Evolutionary conservation across 495 filamentous ascomycete genomes (phyloP), one percentile per base, ranked within the genome.

Genomic region (Neurospora sp.): DNA sequence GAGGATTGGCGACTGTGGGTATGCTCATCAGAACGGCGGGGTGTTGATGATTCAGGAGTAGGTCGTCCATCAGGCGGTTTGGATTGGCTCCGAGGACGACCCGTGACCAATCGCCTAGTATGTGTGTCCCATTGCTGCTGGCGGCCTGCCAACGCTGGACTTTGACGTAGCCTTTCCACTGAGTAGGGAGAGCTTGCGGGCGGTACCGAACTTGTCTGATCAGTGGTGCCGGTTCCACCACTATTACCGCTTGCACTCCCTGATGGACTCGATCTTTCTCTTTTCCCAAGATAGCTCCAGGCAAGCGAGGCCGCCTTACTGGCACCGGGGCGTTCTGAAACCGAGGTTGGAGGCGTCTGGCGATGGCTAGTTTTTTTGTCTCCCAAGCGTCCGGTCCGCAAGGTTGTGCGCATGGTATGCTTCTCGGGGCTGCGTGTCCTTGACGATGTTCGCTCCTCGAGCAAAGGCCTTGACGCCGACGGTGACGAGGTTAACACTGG

Each of bases 271-370:
- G 39, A 42, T 44, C 72, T 41, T 27, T 74, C 78, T 73, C 73
- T 65, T 48, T 76, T 76, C 69, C 78, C 71, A 73, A 79, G 74
- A 68, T 85, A 87, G 59, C 85, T 88, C 94, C 94, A 99, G 20
- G 95, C 95, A 42, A 97, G 81, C 3, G 92, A 91, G 2, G 96
- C 96, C 16, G 96, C 96, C 80, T 92, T 96, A 53, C 92, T 94
- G 39, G 94, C 93, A 3, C 84, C 84, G 0, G 82, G 83, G 27
- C 82, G 83, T 40, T 84, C 84, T 37, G 73, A 70, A 14, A 65
- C 53, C 14, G 74, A 74, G 70, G 75, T 76, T 27, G 76, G 73
- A 75, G 39, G 75, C 40, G 73, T 74, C 73, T 68, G 78, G 69
- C 79, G 84, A 82, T 79, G 82, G 75, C 82, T 80, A 48, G 89